phyloP scores from a whole-genome alignment of 2,329 filamentous ascomycete species.

The Colletotrichum limetticola region DNA sequence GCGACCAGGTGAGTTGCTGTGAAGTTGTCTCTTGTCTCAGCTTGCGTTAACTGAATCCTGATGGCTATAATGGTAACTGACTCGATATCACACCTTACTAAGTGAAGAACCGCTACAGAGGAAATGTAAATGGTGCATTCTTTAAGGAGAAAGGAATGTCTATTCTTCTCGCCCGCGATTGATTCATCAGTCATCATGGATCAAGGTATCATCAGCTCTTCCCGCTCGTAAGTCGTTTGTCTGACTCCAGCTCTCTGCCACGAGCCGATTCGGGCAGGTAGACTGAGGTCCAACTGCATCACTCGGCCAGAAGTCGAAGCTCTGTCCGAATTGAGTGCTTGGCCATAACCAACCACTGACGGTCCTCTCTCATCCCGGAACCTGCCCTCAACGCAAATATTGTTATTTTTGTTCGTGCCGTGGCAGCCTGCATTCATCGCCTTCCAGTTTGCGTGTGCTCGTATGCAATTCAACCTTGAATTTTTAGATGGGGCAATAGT shows the following conservation, averaged over 20 bases:
- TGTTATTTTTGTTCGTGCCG: background rate
- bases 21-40: background rate
- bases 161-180: background rate
- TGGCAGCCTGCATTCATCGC: background rate
- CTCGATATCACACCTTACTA: too few relatives aligned
- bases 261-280: background rate
- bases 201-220: background rate
- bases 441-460: background rate
- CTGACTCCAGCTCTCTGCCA: background rate
- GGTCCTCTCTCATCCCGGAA: background rate
- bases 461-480: background rate
- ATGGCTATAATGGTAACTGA: too few relatives aligned
- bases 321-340: background rate
- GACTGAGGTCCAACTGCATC: background rate
- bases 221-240: background rate
- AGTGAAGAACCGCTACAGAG: too few relatives aligned
- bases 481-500: background rate
- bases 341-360: background rate
- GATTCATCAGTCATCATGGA: background rate
- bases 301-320: too few relatives aligned
- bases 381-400: background rate
- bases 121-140: too few relatives aligned
- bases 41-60: background rate
- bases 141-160: too few relatives aligned
- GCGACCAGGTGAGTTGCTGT: background rate